Conservation (phyloP, 345 rosid genomes). For the Erodium maritimum region DNA sequence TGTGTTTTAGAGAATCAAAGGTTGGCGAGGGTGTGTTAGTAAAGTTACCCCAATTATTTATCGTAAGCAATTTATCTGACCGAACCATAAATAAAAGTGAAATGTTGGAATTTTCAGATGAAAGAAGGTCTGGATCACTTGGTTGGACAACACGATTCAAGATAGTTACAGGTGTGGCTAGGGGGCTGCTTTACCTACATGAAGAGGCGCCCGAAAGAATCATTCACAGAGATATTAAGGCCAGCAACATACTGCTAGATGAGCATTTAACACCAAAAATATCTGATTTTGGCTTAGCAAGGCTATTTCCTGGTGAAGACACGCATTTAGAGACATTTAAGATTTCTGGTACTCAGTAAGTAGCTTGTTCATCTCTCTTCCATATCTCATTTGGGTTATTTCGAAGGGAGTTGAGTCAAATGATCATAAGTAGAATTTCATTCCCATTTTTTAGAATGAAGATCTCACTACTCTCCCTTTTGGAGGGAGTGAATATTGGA, state of each 20-base stretch:
- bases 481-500: no score
- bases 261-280: constrained; percentile 59
- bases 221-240: constrained; percentile 74
- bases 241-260: constrained; percentile 66
- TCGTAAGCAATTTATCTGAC: no score
- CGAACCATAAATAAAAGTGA: not conserved
- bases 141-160: constrained; percentile 49
- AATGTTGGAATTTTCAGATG: constrained; percentile 26
- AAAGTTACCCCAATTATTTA: no score
- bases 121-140: constrained; percentile 31
- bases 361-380: constrained; percentile 12
- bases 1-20: no score
- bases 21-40: no score
- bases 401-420: no score
- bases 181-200: constrained; percentile 70
- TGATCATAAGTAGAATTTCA: no score
- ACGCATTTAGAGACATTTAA: constrained; percentile 60
- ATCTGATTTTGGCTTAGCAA: constrained; percentile 79
- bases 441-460: no score
- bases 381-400: not conserved
- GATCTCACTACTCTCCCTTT: no score
- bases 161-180: constrained; percentile 54
- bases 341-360: constrained; percentile 86
- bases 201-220: constrained; percentile 74
- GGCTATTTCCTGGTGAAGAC: constrained; percentile 76